Base-by-base conservation (phyloP, 345 rosid genomes). In the Populus deltoides region DNA sequence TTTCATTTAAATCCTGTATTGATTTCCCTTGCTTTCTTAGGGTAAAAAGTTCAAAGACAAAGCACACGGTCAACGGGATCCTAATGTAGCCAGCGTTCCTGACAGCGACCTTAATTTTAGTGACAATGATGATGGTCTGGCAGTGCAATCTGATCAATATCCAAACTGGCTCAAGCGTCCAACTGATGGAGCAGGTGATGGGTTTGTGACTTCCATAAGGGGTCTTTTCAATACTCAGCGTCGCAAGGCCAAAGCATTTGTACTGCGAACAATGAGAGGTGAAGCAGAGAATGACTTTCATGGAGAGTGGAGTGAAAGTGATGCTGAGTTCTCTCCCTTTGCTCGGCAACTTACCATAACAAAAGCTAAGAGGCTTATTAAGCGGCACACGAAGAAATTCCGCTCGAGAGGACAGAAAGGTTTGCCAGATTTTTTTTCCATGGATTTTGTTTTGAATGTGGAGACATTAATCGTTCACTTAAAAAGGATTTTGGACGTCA, bases 41-140 rank as follows among this genome's bases (percentile, higher is more conserved):
- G 99, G 97, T 81, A 92, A 93, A 86, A 96, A 96, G 79, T 96
- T 96, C 77, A 96, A 93, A 86, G 98, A 93, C 82, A 96, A 92
- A 82, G 72, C 87, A 72, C 90, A 89, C 12, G 81, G 85, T 84
- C 93, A 89, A 73, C 86, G 75, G 15, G 97, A 89, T 45, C 85
- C 87, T 31, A 85, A 73, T 75, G 87, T 66, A 81, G 59, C 86
- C 36, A 69, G 77, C 33, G 88, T 85, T 81, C 92, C 92, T 12
- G 98, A 92, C 67, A 88, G 85, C 59, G 98, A 92, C 72, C 89
- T 96, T 29, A 86, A 87, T 81, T 86, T 96, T 63, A 90, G 95
- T 70, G 99, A 93, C 77, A 90, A 87, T 55, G 99, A 96, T 71
- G 89, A 83, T 66, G 80, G 77, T 72, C 94, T 77, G 75, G 67